A percentile compares a stretch with the other conserved stretches of the same genome.
Evolutionary conservation across 768 basidiomycete genomes (phyloP).

Genomic region (Panaeolus cyanescens): DNA sequence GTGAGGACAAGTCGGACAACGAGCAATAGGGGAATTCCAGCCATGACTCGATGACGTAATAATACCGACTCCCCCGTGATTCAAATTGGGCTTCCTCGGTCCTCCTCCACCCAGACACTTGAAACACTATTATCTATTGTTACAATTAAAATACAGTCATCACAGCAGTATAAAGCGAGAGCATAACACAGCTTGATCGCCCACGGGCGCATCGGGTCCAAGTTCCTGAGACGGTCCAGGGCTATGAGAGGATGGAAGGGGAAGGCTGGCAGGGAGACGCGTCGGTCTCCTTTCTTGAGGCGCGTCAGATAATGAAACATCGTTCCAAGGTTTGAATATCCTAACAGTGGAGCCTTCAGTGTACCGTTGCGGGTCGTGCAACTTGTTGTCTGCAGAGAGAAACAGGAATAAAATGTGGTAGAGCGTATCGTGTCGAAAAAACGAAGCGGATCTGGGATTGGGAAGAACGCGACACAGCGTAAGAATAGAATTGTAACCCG

Average conservation of each 20-base stretch:
- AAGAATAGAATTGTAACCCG: slow-evolving; percentile 33
- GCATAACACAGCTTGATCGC: slow-evolving; percentile 27
- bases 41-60: neutral
- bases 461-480: slow-evolving; percentile 43
- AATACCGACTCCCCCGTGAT: neutral
- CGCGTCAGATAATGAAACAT: slow-evolving; percentile 26
- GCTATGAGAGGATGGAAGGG: slow-evolving; percentile 21
- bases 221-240: slow-evolving; percentile 5
- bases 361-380: slow-evolving; percentile 37
- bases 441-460: slow-evolving; percentile 17
- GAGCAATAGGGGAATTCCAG: neutral
- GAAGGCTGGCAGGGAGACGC: slow-evolving; percentile 24
- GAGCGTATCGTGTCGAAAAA: slow-evolving; percentile 19
- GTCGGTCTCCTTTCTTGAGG: slow-evolving; percentile 9
- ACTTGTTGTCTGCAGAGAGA: slow-evolving; percentile 16
- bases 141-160: neutral
- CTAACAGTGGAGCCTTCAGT: slow-evolving; percentile 40
- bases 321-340: slow-evolving; percentile 56
- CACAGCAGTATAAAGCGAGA: slow-evolving; percentile 30
- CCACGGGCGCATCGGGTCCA: slow-evolving; percentile 15
- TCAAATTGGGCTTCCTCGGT: neutral
- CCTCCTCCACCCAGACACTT: neutral
- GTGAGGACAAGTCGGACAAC: neutral
- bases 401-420: slow-evolving; percentile 41
- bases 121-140: neutral